A percentile compares a stretch with the other conserved stretches of the same genome.
Evolutionary conservation across 176 grass and related monocot species (phyloP).

Genomic region (Carex littledalei): DNA sequence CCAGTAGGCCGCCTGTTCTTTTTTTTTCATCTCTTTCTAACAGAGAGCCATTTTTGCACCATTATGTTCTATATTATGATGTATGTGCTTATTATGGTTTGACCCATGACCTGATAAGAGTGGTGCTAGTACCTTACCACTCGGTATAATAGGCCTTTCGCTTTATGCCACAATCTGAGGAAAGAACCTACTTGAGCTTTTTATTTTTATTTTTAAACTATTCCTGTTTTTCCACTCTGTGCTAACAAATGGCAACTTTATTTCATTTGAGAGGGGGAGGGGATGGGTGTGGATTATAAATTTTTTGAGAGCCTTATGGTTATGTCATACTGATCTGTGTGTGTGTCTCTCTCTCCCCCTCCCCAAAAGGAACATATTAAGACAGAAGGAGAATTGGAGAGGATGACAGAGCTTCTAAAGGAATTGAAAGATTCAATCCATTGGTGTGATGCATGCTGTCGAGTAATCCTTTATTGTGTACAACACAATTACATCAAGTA

Average conservation of each 20-base stretch:
- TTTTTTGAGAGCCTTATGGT: neutral
- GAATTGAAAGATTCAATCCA: conserved; percentile 52
- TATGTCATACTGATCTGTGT: conserved; percentile 4
- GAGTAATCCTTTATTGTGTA: conserved; percentile 68
- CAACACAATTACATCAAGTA: conserved; percentile 62
- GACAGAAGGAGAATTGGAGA: conserved; percentile 71
- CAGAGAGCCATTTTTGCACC: too few relatives aligned
- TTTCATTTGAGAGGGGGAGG: neutral
- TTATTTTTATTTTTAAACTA: neutral
- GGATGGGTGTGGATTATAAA: neutral
- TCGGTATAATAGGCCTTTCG: neutral
- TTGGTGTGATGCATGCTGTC: conserved; percentile 74
- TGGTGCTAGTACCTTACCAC: neutral
- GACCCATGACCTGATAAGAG: neutral
- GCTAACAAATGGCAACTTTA: neutral
- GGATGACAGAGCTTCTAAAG: conserved; percentile 54
- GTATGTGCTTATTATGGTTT: neutral
- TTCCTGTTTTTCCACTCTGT: neutral
- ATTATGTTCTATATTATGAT: neutral
- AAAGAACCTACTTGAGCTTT: neutral
- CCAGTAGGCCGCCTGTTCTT: neutral
- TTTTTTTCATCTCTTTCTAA: neutral
- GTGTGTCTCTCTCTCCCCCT: conserved; percentile 12
- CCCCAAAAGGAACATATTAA: conserved; percentile 55
- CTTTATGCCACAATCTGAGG: neutral